Conservation (phyloP, 768 basidiomycete genomes). For the Mrakia frigida region DNA sequence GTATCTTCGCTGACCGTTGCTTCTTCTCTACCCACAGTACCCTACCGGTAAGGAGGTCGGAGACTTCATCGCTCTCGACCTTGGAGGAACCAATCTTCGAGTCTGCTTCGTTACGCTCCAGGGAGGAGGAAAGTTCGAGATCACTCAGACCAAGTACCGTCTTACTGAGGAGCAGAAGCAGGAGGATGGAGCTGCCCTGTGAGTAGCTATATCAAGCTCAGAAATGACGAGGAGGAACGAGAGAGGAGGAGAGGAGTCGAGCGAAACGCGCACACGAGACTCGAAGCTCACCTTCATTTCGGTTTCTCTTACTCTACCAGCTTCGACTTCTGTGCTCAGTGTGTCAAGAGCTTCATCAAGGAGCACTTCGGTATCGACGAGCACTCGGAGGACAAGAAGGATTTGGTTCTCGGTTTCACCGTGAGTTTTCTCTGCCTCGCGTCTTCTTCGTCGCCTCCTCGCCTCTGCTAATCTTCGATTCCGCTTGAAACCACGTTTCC, state of each 20-base stretch:
- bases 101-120: conserved; percentile 91
- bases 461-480: background rate
- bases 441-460: background rate
- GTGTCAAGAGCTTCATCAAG: conserved; percentile 78
- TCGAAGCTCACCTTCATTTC: background rate
- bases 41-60: conserved; percentile 84
- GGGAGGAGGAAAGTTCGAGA: conserved; percentile 93
- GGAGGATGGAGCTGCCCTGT: conserved; percentile 87
- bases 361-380: conserved; percentile 53
- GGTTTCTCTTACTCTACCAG: conserved; percentile 27
- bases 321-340: conserved; percentile 94
- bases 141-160: conserved; percentile 95
- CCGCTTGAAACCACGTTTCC: background rate
- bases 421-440: conserved; percentile 53
- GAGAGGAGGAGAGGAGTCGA: background rate
- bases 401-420: conserved; percentile 84
- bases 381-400: conserved; percentile 43
- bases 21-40: conserved; percentile 50
- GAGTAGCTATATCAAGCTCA: conserved; percentile 26
- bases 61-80: conserved; percentile 73
- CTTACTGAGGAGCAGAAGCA: conserved; percentile 97
- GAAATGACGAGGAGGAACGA: background rate
- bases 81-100: conserved; percentile 86
- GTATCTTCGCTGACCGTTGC: background rate
- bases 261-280: background rate